Base-by-base conservation (phyloP, 176 grass and related monocot genomes). In the Aegilops sharonensis region DNA sequence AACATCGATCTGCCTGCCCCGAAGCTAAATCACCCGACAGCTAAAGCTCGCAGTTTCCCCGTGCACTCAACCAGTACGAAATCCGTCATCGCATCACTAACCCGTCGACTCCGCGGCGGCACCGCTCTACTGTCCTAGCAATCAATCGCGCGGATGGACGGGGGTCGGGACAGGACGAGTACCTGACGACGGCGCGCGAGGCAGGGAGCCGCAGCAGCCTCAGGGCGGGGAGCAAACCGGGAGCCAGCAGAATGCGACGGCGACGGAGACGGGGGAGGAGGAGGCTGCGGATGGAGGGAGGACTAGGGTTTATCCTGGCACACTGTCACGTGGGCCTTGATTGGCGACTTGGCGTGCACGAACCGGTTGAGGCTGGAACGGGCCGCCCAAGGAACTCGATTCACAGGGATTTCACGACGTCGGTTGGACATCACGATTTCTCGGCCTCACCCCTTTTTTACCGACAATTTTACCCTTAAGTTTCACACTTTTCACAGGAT, bases 291-390 rank as follows among this genome's bases (percentile, higher is more conserved):
- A 61, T 13, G 15, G 39, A 15, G 5, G 23, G 59, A 61, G 24
- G 9, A 42, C 37, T 81, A 81, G 78, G 78, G 62, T 81, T 80
- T 80, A 80, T 79, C 56, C 77, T 79, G 21, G 56, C 56, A 39
- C 34, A 37, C 34, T 35, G 77, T 63, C 77, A 63, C 56, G 77
- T 79, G 77, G 77, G 77, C 77, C 77, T 78, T 63, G 77, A 8
- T 17, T 39, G 12, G 11, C 31, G 42, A 61, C 11, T 63, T 39
- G 34, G 73, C 73, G 73, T 77, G 47, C 43, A 77, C 45, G 73
- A 56, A 76, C 45, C 73, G 25, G 4, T 75, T 48, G 11, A 17
- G 40, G 42, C 1, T 20, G 32, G 0, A 79, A 79, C 56, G 56
- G 77, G 32, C 21, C 34, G 77, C 77, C 8, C 54, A 78, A 62